Evolutionary conservation across 2,329 filamentous ascomycete genomes (phyloP).

Genomic region (Alternaria sp.): DNA sequence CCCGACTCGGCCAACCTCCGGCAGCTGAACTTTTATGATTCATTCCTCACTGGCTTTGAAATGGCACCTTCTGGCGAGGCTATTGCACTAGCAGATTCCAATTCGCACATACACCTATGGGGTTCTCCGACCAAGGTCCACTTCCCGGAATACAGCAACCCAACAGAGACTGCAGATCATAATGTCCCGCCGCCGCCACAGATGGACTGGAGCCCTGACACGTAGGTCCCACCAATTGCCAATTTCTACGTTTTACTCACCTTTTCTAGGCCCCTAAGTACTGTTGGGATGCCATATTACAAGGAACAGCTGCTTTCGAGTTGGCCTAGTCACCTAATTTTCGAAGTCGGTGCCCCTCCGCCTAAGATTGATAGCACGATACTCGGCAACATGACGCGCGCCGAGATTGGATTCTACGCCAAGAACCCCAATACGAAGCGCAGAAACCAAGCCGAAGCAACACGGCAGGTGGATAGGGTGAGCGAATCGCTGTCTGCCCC

Average conservation of each 20-base stretch:
- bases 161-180: conserved; percentile 74
- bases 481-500: conserved; percentile 73
- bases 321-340: conserved; percentile 84
- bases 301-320: conserved; percentile 84
- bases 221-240: conserved; percentile 55
- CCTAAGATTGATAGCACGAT: conserved; percentile 74
- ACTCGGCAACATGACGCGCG: conserved; percentile 70
- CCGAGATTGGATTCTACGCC: conserved; percentile 79
- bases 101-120: conserved; percentile 84
- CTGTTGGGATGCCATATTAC: conserved; percentile 92
- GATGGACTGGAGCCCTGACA: conserved; percentile 74
- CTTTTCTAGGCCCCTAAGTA: conserved; percentile 55
- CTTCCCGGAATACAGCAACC: conserved; percentile 81
- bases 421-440: conserved; percentile 74
- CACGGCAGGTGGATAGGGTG: conserved; percentile 66
- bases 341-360: conserved; percentile 84
- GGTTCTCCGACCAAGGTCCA: conserved; percentile 84
- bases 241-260: too few species aligned
- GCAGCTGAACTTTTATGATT: conserved; percentile 76
- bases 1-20: conserved; percentile 85
- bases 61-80: conserved; percentile 88
- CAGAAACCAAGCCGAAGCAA: conserved; percentile 84
- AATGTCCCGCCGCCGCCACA: conserved; percentile 63
- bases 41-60: conserved; percentile 79
- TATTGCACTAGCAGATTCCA: conserved; percentile 78